These are phyloP conservation scores for Sporothrix luriei DNA, from an alignment of 2,329 filamentous ascomycete species.

Conservation along the genomic window DNA sequence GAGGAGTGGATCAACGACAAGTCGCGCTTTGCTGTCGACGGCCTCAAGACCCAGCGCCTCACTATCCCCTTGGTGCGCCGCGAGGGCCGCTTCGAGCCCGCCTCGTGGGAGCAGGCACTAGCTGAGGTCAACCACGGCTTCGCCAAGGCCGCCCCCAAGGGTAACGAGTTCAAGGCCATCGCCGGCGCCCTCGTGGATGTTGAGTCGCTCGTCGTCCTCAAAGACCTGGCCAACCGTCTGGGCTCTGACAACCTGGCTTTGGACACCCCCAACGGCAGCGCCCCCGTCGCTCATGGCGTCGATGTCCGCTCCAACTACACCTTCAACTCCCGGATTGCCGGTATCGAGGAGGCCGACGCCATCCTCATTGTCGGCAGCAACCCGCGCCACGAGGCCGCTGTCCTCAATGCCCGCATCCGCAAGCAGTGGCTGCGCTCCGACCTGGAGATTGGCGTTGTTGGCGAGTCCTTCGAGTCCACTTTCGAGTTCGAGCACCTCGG, in stretches of 20 bases:
- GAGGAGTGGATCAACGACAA: constrained; percentile 99
- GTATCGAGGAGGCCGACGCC: constrained; percentile 89
- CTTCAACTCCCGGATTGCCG: constrained; percentile 94
- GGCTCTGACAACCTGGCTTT: constrained; percentile 94
- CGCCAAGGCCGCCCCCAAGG: constrained; percentile 76
- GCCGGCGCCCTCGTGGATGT: constrained; percentile 89
- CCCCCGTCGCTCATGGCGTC: constrained; percentile 86
- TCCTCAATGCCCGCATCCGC: constrained; percentile 92
- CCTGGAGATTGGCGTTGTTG: constrained; percentile 87
- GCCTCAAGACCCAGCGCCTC: constrained; percentile 91
- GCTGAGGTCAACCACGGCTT: constrained; percentile 82
- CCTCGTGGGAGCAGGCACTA: constrained; percentile 93
- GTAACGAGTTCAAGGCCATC: constrained; percentile 93
- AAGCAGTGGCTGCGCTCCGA: constrained; percentile 98
- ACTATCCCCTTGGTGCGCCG: constrained; percentile 88
- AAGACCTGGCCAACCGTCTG: constrained; percentile 95
- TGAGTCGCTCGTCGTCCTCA: constrained; percentile 92
- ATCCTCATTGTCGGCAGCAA: constrained; percentile 95
- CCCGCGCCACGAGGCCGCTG: constrained; percentile 90
- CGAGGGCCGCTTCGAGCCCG: constrained; percentile 88
- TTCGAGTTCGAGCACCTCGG: constrained; percentile 95
- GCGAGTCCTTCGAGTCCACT: constrained; percentile 87
- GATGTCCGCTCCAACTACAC: constrained; percentile 93
- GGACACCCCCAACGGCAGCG: constrained; percentile 81
- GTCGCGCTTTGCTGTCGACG: constrained; percentile 93